Conservation (phyloP, 257 asterid genomes). For the Solanum medicagineum region DNA sequence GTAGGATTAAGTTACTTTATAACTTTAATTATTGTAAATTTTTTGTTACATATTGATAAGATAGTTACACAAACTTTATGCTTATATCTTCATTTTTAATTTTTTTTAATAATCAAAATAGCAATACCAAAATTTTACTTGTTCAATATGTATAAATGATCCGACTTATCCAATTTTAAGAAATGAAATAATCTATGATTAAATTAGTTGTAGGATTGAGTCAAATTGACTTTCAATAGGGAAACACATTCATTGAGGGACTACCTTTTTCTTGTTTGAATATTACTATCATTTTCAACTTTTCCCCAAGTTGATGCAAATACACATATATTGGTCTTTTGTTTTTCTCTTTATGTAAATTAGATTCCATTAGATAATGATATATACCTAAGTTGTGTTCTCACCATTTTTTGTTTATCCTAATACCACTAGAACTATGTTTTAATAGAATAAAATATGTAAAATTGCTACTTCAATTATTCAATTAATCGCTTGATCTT, state of each 20-base stretch:
- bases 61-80: too few species aligned
- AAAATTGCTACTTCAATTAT: not conserved
- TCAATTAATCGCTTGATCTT: not conserved
- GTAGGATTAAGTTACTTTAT: too few species aligned
- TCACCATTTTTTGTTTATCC: not conserved
- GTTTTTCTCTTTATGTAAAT: not conserved
- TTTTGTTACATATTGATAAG: too few species aligned
- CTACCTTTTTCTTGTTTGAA: not conserved
- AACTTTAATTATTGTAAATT: too few species aligned
- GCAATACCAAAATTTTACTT: too few species aligned
- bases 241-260: not conserved
- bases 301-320: not conserved
- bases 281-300: too few species aligned
- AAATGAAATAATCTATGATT: not conserved
- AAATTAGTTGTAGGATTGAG: not conserved
- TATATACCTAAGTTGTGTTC: not conserved
- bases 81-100: too few species aligned
- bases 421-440: not conserved
- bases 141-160: too few species aligned
- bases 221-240: not conserved
- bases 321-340: not conserved
- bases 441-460: not conserved
- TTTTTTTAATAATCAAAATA: too few species aligned
- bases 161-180: too few species aligned
- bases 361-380: not conserved